phyloP scores from a whole-genome alignment of 768 basidiomycete species.

The Hydnomerulius pinastri region DNA sequence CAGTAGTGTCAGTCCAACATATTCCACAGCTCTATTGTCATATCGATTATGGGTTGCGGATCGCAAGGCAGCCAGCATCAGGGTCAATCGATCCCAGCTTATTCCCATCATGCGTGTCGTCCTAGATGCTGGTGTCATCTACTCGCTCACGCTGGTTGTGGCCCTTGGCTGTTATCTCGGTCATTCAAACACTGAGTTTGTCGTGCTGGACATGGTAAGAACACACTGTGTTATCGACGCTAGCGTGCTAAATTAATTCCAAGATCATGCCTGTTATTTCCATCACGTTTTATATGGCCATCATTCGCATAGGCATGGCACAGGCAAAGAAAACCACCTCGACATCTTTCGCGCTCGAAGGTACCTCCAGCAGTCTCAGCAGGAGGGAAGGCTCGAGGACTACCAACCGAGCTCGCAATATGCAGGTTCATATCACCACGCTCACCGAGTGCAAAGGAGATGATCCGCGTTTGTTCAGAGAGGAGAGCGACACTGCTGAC shows the following conservation, averaged over 20 bases:
- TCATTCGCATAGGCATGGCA: constrained; percentile 36
- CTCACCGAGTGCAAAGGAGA: constrained; percentile 3
- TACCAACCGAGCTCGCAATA: neutral
- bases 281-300: constrained; percentile 46
- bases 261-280: constrained; percentile 41
- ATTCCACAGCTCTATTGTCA: constrained; percentile 27
- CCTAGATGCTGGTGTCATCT: constrained; percentile 40
- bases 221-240: neutral
- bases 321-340: neutral
- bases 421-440: constrained; percentile 7
- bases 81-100: constrained; percentile 7
- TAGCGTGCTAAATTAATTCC: too few relatives aligned
- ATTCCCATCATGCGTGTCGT: constrained; percentile 29
- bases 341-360: neutral
- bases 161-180: constrained; percentile 32
- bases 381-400: neutral
- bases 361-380: neutral
- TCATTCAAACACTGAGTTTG: constrained; percentile 33
- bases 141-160: constrained; percentile 36
- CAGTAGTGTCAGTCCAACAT: too few relatives aligned
- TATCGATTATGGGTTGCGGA: constrained; percentile 34
- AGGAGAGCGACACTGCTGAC: too few relatives aligned
- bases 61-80: constrained; percentile 17
- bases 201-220: constrained; percentile 39
- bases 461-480: too few relatives aligned